Conservation (phyloP, 768 basidiomycete species). For the Trametopsis cervina region DNA sequence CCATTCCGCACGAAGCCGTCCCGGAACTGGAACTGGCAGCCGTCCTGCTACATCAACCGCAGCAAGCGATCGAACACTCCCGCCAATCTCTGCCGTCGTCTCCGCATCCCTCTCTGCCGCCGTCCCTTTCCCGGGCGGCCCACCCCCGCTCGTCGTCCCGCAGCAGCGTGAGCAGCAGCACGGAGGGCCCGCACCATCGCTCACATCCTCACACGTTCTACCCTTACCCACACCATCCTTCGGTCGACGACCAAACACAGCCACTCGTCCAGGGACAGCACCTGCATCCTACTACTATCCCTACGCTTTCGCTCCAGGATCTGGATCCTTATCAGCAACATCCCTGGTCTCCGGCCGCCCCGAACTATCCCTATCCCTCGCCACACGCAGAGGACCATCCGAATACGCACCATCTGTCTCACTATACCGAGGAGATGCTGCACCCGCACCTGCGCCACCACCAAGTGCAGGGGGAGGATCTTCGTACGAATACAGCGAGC, state of each 20-base stretch:
- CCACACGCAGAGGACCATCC: slow-evolving; percentile 29
- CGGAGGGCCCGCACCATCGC: slow-evolving; percentile 9
- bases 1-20: slow-evolving; percentile 29
- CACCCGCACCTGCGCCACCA: too few relatives aligned
- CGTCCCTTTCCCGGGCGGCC: slow-evolving; percentile 31
- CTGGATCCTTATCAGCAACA: slow-evolving; percentile 26
- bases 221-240: slow-evolving; percentile 49
- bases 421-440: slow-evolving; percentile 22
- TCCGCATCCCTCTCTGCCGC: slow-evolving; percentile 48
- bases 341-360: slow-evolving; percentile 30
- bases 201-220: slow-evolving; percentile 44
- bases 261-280: slow-evolving; percentile 64
- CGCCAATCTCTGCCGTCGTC: slow-evolving; percentile 72
- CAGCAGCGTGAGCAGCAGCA: slow-evolving; percentile 32
- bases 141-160: slow-evolving; percentile 30
- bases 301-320: slow-evolving; percentile 26
- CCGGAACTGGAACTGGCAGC: slow-evolving; percentile 42
- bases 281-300: slow-evolving; percentile 54
- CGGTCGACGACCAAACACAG: slow-evolving; percentile 48
- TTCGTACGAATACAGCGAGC: slow-evolving; percentile 21
- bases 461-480: too few relatives aligned
- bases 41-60: slow-evolving; percentile 49
- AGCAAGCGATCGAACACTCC: slow-evolving; percentile 48
- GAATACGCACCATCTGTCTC: slow-evolving; percentile 13
- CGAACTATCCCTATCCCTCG: slow-evolving; percentile 32